phyloP scores from a whole-genome alignment of 257 asterid genomes.

The Phtheirospermum japonicum region DNA sequence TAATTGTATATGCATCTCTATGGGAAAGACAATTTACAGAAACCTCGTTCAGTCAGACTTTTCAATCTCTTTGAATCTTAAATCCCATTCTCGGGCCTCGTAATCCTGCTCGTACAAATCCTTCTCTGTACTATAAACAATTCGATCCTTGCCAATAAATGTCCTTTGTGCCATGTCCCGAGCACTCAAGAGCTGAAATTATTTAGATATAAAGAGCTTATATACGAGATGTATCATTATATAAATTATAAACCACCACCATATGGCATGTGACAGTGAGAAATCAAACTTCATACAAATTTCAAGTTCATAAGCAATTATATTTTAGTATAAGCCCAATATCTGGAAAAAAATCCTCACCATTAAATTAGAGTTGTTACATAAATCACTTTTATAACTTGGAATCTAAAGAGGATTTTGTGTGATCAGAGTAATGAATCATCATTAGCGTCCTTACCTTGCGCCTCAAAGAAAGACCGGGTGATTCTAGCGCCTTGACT shows the following conservation, averaged over 20 bases:
- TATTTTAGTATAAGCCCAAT: no score
- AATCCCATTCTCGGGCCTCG: constrained; percentile 73
- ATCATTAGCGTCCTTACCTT: constrained; percentile 53
- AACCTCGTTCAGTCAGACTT: constrained; percentile 39
- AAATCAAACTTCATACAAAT: no score
- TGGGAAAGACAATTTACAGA: neutral
- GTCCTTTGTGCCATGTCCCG: constrained; percentile 94
- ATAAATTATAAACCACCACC: neutral
- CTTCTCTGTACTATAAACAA: constrained; percentile 80
- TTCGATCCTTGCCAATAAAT: constrained; percentile 75
- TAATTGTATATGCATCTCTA: neutral
- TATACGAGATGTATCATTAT: neutral
- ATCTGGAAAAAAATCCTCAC: no score
- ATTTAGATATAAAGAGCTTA: neutral
- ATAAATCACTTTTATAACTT: neutral
- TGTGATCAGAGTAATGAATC: no score
- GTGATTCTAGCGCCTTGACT: constrained; percentile 70
- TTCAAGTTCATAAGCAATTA: no score
- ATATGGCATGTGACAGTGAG: neutral
- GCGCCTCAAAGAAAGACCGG: constrained; percentile 66
- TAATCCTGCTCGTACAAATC: constrained; percentile 78
- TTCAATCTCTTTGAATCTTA: constrained; percentile 68
- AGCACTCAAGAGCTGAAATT: constrained; percentile 78
- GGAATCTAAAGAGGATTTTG: neutral
- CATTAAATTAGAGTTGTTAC: no score